Evolutionary conservation across 768 basidiomycete species (phyloP), one percentile per base, ranked within the genome.

Genomic region (Tephrocybe rancida): DNA sequence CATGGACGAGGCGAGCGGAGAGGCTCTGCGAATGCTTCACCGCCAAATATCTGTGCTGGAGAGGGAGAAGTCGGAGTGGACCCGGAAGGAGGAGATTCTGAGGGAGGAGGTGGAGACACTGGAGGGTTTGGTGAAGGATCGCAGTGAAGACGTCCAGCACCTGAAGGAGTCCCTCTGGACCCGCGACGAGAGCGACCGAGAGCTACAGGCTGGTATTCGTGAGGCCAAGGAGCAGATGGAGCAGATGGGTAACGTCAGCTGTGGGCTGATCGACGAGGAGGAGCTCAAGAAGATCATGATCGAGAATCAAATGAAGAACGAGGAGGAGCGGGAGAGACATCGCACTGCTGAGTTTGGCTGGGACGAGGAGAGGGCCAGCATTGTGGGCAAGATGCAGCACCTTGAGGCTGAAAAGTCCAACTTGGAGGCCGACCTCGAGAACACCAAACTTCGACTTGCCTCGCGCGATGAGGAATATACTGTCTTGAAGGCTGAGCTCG

Each of bases 1-100:
- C 35, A 95, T 96, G 78, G 89, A 90, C 61, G 87, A 86, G 58
- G 87, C 90, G 1, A 90, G 88, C 54, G 80, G 87, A 2, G 85
- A 86, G 68, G 92, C 87, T 26, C 73, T 98, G 63, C 78, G 90
- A 41, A 84, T 85, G 70, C 78, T 97, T 39, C 91, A 98, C 62
- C 70, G 79, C 5, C 87, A 90, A 64, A 92, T 98, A 57, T 80
- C 82, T 7, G 78, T 81, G n/a, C 74, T 95, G 32, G 87, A 91
- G 61, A 72, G 81, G 38, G 89, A 90, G 70, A 84, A 79, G 67
- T 67, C 61, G 10, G 81, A 84, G 1, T 70, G 74, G 68, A 64
- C 66, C 54, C 71, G 66, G 58, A 70, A 67, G 53, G 82, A 83
- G 57, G 71, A 75, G 19, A 58, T 54, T 41, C 56, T 81, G 59